phyloP scores from a whole-genome alignment of 2,329 filamentous ascomycete species.

The Talaromyces sp. region DNA sequence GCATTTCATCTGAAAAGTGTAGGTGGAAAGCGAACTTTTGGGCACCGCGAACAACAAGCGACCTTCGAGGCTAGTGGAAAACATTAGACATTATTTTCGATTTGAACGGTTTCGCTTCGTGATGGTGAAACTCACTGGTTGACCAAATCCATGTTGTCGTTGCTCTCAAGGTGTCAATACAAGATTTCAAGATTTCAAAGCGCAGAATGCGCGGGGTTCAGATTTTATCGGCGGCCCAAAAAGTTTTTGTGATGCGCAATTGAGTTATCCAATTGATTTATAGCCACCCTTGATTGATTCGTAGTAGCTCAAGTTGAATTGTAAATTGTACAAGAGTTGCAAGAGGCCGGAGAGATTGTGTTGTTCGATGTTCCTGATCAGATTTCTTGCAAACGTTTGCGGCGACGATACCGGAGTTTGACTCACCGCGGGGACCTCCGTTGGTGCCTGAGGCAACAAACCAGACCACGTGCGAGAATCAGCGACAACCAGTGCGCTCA shows the following conservation, averaged over 20 bases:
- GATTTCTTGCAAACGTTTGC: slow-evolving; percentile 2
- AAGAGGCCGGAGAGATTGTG: neutral
- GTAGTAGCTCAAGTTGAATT: neutral
- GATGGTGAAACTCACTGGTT: slow-evolving; percentile 52
- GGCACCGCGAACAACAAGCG: slow-evolving; percentile 95
- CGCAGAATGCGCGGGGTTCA: slow-evolving; percentile 15
- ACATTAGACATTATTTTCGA: neutral
- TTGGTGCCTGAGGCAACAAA: neutral
- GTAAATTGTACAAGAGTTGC: no score
- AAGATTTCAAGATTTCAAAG: neutral
- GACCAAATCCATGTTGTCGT: slow-evolving; percentile 55
- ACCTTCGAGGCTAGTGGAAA: slow-evolving; percentile 69
- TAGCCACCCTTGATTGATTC: no score
- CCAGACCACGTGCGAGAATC: neutral
- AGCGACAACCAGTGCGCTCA: slow-evolving; percentile 28
- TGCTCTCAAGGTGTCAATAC: neutral
- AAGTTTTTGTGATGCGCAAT: neutral
- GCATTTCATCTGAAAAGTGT: no score
- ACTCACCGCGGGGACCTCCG: slow-evolving; percentile 7
- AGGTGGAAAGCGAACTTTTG: slow-evolving; percentile 69
- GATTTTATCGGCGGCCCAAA: slow-evolving; percentile 8
- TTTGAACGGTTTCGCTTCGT: neutral
- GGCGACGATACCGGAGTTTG: slow-evolving; percentile 11
- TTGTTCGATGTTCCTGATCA: neutral
- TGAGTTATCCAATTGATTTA: neutral